These are phyloP conservation scores for Tricholoma saponaceum DNA, from an alignment of 768 basidiomycete species.

Conservation along the genomic window DNA sequence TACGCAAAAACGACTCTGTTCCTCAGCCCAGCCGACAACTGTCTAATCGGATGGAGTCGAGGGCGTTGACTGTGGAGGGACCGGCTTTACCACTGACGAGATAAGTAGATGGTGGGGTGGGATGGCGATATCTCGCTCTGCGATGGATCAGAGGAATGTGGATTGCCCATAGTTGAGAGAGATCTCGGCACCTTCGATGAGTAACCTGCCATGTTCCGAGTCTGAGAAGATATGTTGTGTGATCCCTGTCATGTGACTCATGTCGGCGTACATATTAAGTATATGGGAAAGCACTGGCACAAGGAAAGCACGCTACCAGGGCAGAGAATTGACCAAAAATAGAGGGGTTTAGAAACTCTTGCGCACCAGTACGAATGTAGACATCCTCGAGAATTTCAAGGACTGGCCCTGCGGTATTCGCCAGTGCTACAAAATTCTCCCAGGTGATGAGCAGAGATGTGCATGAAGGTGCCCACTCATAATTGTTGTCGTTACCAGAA, in stretches of 20 bases:
- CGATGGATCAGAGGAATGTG: conserved; percentile 93
- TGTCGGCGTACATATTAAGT: too few species aligned
- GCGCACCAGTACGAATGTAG: too few species aligned
- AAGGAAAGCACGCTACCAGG: too few species aligned
- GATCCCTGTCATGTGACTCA: too few species aligned
- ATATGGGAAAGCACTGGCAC: too few species aligned
- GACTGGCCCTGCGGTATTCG: not conserved
- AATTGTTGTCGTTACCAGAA: too few species aligned
- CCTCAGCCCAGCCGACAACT: conserved; percentile 92
- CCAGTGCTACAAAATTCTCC: not conserved
- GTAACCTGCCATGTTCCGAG: conserved; percentile 90
- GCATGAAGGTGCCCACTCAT: too few species aligned
- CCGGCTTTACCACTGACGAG: conserved; percentile 95
- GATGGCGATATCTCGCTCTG: conserved; percentile 91
- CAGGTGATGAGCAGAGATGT: not conserved
- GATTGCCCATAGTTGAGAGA: conserved; percentile 85
- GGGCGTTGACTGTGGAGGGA: conserved; percentile 91
- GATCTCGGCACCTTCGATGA: conserved; percentile 62
- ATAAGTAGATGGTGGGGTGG: conserved; percentile 98
- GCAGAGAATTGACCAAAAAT: not conserved
- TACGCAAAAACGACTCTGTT: conserved; percentile 96
- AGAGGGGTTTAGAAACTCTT: not conserved
- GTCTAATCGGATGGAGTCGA: conserved; percentile 97
- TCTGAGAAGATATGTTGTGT: too few species aligned
- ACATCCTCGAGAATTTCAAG: not conserved